phyloP scores from a whole-genome alignment of 1,284 basidiomycete species.

The Fomes fomentarius region DNA sequence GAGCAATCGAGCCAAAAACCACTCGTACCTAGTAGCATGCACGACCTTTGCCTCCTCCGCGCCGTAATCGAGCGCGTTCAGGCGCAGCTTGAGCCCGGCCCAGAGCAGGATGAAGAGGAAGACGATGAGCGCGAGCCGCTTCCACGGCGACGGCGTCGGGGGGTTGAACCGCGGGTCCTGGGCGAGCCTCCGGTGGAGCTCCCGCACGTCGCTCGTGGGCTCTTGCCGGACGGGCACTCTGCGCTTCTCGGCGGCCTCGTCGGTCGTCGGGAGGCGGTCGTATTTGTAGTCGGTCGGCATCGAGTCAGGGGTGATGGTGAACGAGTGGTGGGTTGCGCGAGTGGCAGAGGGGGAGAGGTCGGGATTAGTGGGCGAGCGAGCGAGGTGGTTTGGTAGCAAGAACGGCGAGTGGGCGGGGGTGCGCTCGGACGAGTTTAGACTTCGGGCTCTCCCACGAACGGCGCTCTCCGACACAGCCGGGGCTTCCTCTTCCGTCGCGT shows the following conservation, averaged over 20 bases:
- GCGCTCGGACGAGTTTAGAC: too few species aligned
- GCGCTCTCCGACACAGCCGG: too few species aligned
- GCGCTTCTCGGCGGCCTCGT: slow-evolving; percentile 6
- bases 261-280: slow-evolving; percentile 18
- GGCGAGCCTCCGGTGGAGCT: slow-evolving; percentile 27
- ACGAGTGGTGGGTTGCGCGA: background rate
- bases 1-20: background rate
- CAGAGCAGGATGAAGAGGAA: slow-evolving; percentile 48
- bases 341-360: background rate
- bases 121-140: slow-evolving; percentile 48
- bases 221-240: slow-evolving; percentile 18
- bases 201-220: slow-evolving; percentile 31
- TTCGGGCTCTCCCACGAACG: too few species aligned
- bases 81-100: slow-evolving; percentile 42
- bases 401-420: background rate
- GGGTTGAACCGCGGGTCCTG: slow-evolving; percentile 48
- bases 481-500: too few species aligned
- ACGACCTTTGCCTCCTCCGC: slow-evolving; percentile 41
- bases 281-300: slow-evolving; percentile 19
- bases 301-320: background rate
- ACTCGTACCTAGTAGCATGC: slow-evolving; percentile 51
- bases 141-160: slow-evolving; percentile 48
- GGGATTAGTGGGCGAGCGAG: background rate
- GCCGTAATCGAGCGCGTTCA: slow-evolving; percentile 16
- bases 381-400: too few species aligned